phyloP scores from a whole-genome alignment of 148 eudicot species.

The Rhododendron mucronatum region DNA sequence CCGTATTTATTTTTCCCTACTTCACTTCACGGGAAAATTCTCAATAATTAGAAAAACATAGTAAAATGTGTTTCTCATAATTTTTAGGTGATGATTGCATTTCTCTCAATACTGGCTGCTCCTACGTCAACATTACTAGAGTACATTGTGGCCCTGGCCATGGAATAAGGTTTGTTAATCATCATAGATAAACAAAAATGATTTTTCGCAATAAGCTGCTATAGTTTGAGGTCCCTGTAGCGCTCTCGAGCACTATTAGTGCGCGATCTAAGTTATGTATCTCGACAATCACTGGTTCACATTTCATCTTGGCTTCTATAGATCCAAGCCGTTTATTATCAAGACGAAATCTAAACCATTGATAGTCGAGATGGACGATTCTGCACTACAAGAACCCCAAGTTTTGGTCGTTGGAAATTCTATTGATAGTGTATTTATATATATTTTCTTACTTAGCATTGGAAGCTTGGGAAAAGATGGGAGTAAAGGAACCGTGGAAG shows the following conservation, averaged over 20 bases:
- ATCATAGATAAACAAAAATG: no score
- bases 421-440: not conserved
- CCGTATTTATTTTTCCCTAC: not conserved
- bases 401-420: not conserved
- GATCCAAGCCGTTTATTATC: not conserved
- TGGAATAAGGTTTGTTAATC: not conserved
- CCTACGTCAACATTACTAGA: not conserved
- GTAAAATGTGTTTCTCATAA: not conserved
- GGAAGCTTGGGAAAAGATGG: not conserved
- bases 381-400: not conserved
- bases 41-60: not conserved
- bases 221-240: not conserved
- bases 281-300: not conserved
- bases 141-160: constrained; percentile 5
- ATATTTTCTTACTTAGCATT: not conserved
- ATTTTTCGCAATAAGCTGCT: not conserved
- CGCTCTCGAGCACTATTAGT: no score
- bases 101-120: not conserved
- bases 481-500: not conserved
- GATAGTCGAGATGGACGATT: not conserved
- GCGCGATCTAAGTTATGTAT: no score
- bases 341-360: no score
- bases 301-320: not conserved
- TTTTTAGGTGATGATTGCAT: not conserved
- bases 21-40: not conserved